Evolutionary conservation across 129 eudicot species (phyloP).

Genomic region (Flaveria ramosissima): DNA sequence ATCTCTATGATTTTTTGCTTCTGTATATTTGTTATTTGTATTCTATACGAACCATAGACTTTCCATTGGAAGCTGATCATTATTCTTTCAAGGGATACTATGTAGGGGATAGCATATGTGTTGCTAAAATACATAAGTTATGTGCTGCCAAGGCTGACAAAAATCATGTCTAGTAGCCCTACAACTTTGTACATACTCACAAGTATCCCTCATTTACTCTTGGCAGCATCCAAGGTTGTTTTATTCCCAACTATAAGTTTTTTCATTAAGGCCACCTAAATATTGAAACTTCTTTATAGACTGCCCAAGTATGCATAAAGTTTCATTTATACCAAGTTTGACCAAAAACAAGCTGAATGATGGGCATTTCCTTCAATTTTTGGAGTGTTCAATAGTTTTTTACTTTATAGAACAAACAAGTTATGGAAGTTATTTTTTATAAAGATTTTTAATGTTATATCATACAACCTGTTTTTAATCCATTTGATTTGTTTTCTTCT

Average conservation of each 20-base stretch:
- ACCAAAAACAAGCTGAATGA: neutral
- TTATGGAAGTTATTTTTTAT: too few relatives aligned
- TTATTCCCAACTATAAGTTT: neutral
- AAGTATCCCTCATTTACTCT: slow-evolving; percentile 2
- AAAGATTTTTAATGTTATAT: neutral
- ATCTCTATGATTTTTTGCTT: neutral
- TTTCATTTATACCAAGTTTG: neutral
- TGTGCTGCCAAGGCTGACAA: neutral
- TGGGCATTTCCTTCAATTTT: neutral
- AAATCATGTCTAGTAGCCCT: neutral
- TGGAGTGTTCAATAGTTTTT: too few relatives aligned
- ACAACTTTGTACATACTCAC: neutral
- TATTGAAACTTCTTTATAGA: neutral
- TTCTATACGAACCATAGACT: neutral
- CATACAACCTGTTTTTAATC: neutral
- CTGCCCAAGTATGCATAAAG: neutral
- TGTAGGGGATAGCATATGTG: neutral
- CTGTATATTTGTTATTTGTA: neutral
- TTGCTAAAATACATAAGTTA: neutral
- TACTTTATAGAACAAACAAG: too few relatives aligned
- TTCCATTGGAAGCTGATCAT: neutral
- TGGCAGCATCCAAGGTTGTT: slow-evolving; percentile 5
- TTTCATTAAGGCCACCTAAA: neutral
- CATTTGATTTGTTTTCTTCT: neutral
- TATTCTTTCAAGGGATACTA: neutral